Evolutionary conservation across 768 basidiomycete genomes (phyloP).

Genomic region (Rhodosporidiobolus odoratus): DNA sequence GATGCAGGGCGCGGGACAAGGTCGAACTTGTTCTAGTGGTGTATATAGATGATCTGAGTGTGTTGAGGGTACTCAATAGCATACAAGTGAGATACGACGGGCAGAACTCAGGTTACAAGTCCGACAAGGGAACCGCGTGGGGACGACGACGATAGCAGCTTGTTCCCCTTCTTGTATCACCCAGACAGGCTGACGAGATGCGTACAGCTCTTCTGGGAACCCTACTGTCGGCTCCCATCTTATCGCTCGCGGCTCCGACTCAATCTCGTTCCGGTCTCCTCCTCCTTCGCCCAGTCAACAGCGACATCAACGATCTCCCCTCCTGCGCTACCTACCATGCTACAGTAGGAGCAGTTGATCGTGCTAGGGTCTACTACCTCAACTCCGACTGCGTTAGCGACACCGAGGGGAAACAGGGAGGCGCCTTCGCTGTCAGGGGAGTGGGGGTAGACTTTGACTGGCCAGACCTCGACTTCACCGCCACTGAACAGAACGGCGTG

Average conservation of each 20-base stretch:
- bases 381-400: no score
- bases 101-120: not conserved
- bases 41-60: not conserved
- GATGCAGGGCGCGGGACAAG: not conserved
- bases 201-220: not conserved
- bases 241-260: not conserved
- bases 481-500: no score
- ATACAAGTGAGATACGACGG: conserved; percentile 3
- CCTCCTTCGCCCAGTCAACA: not conserved
- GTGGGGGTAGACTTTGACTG: no score
- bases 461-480: not conserved
- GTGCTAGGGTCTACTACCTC: no score
- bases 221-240: not conserved
- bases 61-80: not conserved
- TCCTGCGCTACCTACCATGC: not conserved
- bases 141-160: not conserved
- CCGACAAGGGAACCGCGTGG: not conserved
- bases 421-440: no score
- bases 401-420: no score
- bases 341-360: no score
- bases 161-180: not conserved
- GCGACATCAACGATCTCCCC: not conserved
- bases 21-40: not conserved
- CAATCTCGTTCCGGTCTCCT: not conserved
- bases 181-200: not conserved